A percentile compares a stretch with the other conserved stretches of the same genome.
Evolutionary conservation across 1,139 yeast species (phyloP).

Genomic region (Fermentozyma sake): DNA sequence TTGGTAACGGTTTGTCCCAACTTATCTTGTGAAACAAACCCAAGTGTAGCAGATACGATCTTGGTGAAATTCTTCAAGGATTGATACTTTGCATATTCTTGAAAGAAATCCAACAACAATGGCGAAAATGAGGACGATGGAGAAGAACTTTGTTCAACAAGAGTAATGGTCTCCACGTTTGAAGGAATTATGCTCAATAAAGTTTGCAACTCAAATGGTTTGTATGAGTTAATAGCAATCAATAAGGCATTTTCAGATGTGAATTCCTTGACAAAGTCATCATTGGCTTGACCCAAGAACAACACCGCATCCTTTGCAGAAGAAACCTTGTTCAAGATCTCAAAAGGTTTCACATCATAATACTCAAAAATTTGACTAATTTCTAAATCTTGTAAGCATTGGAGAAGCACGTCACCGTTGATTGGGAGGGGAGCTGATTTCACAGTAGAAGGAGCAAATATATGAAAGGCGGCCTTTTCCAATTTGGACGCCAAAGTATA

Average conservation of each 20-base stretch:
- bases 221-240: slow-evolving; percentile 57
- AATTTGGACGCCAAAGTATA: slow-evolving; percentile 50
- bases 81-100: slow-evolving; percentile 48
- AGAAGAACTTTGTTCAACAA: slow-evolving; percentile 57
- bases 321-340: slow-evolving; percentile 21
- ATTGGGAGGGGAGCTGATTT: slow-evolving; percentile 13
- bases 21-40: slow-evolving; percentile 42
- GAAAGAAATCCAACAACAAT: slow-evolving; percentile 71
- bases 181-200: slow-evolving; percentile 53
- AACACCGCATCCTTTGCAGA: slow-evolving; percentile 50
- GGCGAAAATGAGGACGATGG: slow-evolving; percentile 48
- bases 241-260: slow-evolving; percentile 43
- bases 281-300: slow-evolving; percentile 55
- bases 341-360: slow-evolving; percentile 27
- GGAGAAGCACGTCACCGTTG: slow-evolving; percentile 12
- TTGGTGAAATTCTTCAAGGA: slow-evolving; percentile 44
- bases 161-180: slow-evolving; percentile 52
- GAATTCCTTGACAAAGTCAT: slow-evolving; percentile 40
- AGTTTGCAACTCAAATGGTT: slow-evolving; percentile 60
- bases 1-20: slow-evolving; percentile 43
- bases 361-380: slow-evolving; percentile 21
- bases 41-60: slow-evolving; percentile 58
- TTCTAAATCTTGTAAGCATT: slow-evolving; percentile 14
- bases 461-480: slow-evolving; percentile 63
- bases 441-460: slow-evolving; percentile 37